phyloP scores from a whole-genome alignment of 2,329 filamentous ascomycete species.

The Pleurostoma richardsiae region DNA sequence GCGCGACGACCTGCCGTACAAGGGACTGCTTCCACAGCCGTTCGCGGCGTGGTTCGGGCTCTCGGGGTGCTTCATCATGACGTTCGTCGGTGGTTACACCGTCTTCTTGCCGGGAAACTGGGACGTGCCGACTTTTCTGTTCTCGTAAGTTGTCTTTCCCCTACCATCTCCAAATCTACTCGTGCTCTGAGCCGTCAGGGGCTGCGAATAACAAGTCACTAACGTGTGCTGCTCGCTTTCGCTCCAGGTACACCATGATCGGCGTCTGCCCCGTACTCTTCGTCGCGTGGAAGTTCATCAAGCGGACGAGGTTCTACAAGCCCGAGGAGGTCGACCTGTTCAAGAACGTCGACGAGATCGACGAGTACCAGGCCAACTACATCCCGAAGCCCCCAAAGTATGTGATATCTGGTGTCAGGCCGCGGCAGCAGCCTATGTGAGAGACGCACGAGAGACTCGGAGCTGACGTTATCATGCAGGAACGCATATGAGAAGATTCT shows the following conservation, averaged over 20 bases:
- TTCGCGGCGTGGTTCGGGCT: constrained; percentile 46
- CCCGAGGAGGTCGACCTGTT: constrained; percentile 56
- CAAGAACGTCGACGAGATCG: constrained; percentile 56
- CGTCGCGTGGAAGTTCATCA: constrained; percentile 60
- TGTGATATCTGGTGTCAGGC: neutral
- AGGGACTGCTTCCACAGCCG: constrained; percentile 22
- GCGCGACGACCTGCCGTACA: constrained; percentile 5
- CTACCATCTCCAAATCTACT: neutral
- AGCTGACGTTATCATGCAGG: constrained; percentile 5
- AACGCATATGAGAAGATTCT: constrained; percentile 12
- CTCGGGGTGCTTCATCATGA: constrained; percentile 37
- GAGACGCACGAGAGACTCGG: no score
- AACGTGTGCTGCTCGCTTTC: no score
- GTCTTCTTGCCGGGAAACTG: constrained; percentile 32
- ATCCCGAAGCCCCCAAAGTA: constrained; percentile 10
- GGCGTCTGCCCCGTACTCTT: constrained; percentile 40
- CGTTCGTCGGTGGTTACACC: constrained; percentile 53
- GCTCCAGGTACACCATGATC: constrained; percentile 22
- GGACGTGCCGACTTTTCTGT: constrained; percentile 22
- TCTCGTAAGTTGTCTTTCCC: constrained; percentile 17
- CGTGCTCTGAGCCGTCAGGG: neutral
- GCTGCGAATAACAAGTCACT: neutral
- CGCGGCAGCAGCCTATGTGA: no score
- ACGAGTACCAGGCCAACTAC: constrained; percentile 33
- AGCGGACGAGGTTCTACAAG: constrained; percentile 52